Evolutionary conservation across 129 eudicot genomes (phyloP), one percentile per base, ranked within the genome.

Genomic region (Tanacetum coccineum): DNA sequence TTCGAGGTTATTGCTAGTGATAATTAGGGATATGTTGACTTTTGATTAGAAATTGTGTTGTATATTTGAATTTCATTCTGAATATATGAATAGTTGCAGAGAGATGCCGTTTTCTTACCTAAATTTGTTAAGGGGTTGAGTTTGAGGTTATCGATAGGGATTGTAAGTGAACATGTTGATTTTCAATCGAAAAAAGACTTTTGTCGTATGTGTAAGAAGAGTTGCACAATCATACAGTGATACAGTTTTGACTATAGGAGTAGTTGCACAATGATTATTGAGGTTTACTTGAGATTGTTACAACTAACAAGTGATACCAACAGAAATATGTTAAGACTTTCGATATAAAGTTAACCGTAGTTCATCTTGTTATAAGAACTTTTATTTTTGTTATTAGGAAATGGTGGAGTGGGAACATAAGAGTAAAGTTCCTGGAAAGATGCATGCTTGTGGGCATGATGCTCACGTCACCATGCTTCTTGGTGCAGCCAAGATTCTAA

Each of bases 381-480:
- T 40, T 71, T 50, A 6, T 60, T 63, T 72, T 51, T 51, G 19
- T 65, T 48, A 61, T 42, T 61, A 94, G 99, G 99, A 94, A 89
- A 76, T 83, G 90, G 97, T 94, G 77, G 95, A 89, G 59, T 94
- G 97, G 97, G 88, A 94, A 62, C 95, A 94, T 88, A 94, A 87
- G 80, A 94, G 99, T 70, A 94, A 81, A 71, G 79, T 68, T 67
- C 81, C 88, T 39, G 99, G 97, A 13, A 94, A 94, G 68, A 94
- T 94, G 99, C 99, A 94, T 62, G 99, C 99, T 71, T 89, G 99
- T 80, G 99, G 99, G 13, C 99, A 94, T 76, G 99, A 94, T 83
- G 95, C 97, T 15, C 99, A 94, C 80, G 95, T 94, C 66, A 88
- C 99, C 14, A 94, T 94, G 99, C 95, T 94, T 76, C 97, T 94